These are phyloP conservation scores for Somion occarium DNA, from an alignment of 1,284 basidiomycete genomes.

Conservation along the genomic window DNA sequence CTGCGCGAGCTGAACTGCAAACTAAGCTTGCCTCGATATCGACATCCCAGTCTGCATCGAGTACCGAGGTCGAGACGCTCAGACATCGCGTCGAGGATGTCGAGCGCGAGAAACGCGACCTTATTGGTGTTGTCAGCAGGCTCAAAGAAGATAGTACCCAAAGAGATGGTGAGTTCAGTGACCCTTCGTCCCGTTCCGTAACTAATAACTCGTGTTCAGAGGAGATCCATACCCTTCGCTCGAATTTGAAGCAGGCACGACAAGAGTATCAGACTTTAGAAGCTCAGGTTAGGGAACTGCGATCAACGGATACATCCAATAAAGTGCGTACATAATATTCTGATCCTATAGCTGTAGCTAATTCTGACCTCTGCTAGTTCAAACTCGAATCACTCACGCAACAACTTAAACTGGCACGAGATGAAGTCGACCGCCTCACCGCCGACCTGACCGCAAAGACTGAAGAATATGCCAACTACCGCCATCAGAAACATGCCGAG, in stretches of 20 bases:
- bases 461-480: slow-evolving; percentile 70
- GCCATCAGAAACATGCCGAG: slow-evolving; percentile 70
- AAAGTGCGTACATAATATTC: slow-evolving; percentile 40
- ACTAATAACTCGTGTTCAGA: slow-evolving; percentile 34
- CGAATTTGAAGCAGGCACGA: slow-evolving; percentile 67
- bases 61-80: slow-evolving; percentile 52
- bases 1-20: slow-evolving; percentile 48
- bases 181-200: neutral
- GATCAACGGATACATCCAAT: slow-evolving; percentile 64
- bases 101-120: slow-evolving; percentile 77
- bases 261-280: slow-evolving; percentile 68
- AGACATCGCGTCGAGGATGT: slow-evolving; percentile 61
- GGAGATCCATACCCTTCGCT: slow-evolving; percentile 64
- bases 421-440: slow-evolving; percentile 64
- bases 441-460: slow-evolving; percentile 59
- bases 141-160: slow-evolving; percentile 66
- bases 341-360: neutral
- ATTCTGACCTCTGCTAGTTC: slow-evolving; percentile 43
- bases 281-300: slow-evolving; percentile 61
- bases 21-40: slow-evolving; percentile 48
- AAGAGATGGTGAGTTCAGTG: slow-evolving; percentile 49
- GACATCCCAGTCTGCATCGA: slow-evolving; percentile 52
- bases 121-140: slow-evolving; percentile 68
- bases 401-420: slow-evolving; percentile 69
- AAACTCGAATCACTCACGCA: slow-evolving; percentile 75